A percentile compares a stretch with the other conserved stretches of the same genome.
These are phyloP conservation scores for Aspergillus neoniger DNA, from an alignment of 2,329 filamentous ascomycete genomes.

Conservation along the genomic window DNA sequence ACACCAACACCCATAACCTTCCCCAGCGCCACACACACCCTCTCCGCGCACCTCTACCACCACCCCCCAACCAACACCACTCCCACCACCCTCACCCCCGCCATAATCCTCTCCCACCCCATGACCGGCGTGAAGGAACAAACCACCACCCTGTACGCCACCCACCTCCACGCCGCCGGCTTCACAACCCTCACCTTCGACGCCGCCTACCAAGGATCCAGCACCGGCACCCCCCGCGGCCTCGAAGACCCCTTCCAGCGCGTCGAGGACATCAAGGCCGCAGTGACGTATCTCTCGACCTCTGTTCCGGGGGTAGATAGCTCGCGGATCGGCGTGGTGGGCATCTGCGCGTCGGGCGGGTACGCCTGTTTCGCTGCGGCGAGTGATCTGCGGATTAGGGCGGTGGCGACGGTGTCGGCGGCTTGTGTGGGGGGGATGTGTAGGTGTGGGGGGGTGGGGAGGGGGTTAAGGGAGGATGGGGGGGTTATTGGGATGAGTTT, in stretches of 20 bases:
- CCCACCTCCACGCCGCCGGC: constrained; percentile 30
- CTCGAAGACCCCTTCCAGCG: constrained; percentile 44
- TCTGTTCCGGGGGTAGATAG: constrained; percentile 28
- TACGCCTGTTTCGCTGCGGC: constrained; percentile 40
- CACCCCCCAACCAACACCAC: neutral
- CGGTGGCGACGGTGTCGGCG: constrained; percentile 38
- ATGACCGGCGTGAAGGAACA: constrained; percentile 42
- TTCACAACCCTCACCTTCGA: constrained; percentile 42
- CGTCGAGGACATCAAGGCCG: constrained; percentile 40
- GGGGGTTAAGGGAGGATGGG: constrained; percentile 5
- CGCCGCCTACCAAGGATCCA: constrained; percentile 43
- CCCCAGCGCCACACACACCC: neutral
- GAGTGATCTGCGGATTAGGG: constrained; percentile 42
- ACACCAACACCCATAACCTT: neutral
- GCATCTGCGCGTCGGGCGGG: constrained; percentile 43
- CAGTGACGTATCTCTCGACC: constrained; percentile 35
- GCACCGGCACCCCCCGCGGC: constrained; percentile 36
- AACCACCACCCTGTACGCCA: constrained; percentile 37
- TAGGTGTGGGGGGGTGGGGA: constrained; percentile 10
- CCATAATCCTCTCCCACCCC: constrained; percentile 22
- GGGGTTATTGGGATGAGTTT: constrained; percentile 7
- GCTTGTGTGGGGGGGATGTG: constrained; percentile 33
- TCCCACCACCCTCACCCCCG: too few species aligned
- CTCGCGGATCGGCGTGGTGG: constrained; percentile 40
- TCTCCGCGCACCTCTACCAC: neutral